Base-by-base conservation (phyloP, 169 alveolate species). In the Cytauxzoon felis region DNA sequence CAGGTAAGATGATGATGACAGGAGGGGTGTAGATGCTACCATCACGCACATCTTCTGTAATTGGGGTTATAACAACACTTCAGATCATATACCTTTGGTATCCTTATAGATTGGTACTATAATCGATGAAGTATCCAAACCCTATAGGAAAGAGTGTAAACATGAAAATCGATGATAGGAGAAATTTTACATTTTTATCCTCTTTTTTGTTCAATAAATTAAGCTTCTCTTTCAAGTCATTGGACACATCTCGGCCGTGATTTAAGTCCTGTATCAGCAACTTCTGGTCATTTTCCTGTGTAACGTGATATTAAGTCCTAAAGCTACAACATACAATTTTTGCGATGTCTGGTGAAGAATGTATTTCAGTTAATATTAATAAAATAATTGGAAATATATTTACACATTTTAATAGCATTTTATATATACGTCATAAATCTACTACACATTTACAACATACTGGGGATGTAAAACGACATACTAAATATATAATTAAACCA, bases 261-360 rank as follows among this genome's bases (percentile, higher is more conserved):
- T 71, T 64, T 21, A 71, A 11, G 62, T 62, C 50, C 11, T 71
- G 64, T 26, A 71, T 0, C 49, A 71, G 51, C 26, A 71, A n/a
- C 82, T 62, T 48, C 76, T 71, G 82, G 34, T 71, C 82, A n/a
- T 49, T 34, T 42, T 71, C 82, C 82, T 71, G 32, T 13, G 18
- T n/a, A n/a, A n/a, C n/a, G n/a, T n/a, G n/a, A n/a, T 6, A 26
- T 16, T 3, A 24, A 24, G 42, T 33, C 13, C 13, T 54, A 16
- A 3, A 6, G 8, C 16, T 48, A 16, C 5, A 54, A 54, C 65
- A 4, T n/a, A 54, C 65, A 49, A 54, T 36, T 54, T 54, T 54
- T 54, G 65, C 65, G 65, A 54, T 54, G 21, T 54, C 65, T 3
- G 65, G 65, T 24, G 62, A 36, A 54, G n/a, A n/a, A n/a, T n/a